A percentile compares a stretch with the other conserved stretches of the same genome.
Evolutionary conservation across 345 rosid genomes (phyloP).

Genomic region (Acer campestre): DNA sequence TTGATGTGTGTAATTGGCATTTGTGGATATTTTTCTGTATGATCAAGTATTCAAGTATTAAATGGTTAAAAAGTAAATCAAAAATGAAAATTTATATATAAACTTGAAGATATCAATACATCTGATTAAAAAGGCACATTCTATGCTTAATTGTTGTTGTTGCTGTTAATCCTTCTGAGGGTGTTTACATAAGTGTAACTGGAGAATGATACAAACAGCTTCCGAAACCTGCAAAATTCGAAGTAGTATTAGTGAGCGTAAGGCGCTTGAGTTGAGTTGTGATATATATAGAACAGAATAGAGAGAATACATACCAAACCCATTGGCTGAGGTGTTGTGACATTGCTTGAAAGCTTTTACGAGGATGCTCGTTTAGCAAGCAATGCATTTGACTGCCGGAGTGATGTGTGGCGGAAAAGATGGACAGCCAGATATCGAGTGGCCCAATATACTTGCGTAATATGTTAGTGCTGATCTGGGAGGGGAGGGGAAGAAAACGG

Average conservation of each 20-base stretch:
- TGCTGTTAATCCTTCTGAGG: slow-evolving; percentile 43
- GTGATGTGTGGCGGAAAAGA: slow-evolving; percentile 23
- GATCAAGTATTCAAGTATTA: too few relatives aligned
- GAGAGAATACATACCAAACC: slow-evolving; percentile 61
- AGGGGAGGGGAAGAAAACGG: background rate
- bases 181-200: slow-evolving; percentile 70
- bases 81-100: too few relatives aligned
- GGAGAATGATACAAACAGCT: slow-evolving; percentile 80
- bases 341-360: slow-evolving; percentile 73
- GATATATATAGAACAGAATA: background rate
- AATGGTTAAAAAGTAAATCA: too few relatives aligned
- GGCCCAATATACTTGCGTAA: slow-evolving; percentile 84
- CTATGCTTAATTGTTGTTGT: background rate
- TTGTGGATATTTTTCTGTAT: background rate
- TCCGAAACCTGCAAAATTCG: slow-evolving; percentile 65
- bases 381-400: slow-evolving; percentile 29
- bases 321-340: slow-evolving; percentile 82
- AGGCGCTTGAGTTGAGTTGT: background rate
- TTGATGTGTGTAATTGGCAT: background rate
- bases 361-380: slow-evolving; percentile 54
- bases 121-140: too few relatives aligned
- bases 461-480: slow-evolving; percentile 62
- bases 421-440: slow-evolving; percentile 68
- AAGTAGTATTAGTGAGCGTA: background rate
- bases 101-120: too few relatives aligned